Percentiles rank a stretch among this genome's conserved stretches.
These are phyloP conservation scores for Diversispora eburnea DNA, from an alignment of 192 early-diverging fungal species.

Conservation along the genomic window DNA sequence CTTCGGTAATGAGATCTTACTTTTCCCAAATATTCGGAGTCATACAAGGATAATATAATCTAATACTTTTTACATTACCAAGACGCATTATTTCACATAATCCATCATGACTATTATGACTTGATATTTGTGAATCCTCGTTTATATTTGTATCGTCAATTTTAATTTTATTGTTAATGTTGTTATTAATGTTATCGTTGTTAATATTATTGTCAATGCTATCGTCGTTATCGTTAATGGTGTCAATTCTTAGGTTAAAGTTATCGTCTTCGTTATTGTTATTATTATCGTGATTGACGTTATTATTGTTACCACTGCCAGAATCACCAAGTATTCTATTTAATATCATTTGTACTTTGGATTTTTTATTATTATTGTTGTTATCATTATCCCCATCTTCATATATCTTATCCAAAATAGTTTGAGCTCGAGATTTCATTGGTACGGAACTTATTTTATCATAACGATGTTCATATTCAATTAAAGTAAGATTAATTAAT, in stretches of 20 bases:
- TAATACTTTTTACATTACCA: background rate
- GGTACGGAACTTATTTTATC: background rate
- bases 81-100: constrained; percentile 1
- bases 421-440: no score
- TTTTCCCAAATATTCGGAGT: constrained; percentile 13
- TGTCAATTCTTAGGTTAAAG: no score
- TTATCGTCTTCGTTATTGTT: no score
- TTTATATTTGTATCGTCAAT: no score
- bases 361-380: background rate
- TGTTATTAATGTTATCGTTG: no score
- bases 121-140: no score
- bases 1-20: background rate
- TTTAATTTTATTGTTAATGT: no score
- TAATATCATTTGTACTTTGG: background rate
- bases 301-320: background rate
- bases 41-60: constrained; percentile 14
- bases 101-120: constrained; percentile 5
- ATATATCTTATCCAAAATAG: no score
- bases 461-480: constrained; percentile 6
- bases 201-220: no score
- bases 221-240: no score
- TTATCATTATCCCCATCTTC: background rate
- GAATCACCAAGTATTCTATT: background rate
- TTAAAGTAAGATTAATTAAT: background rate
- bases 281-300: background rate